phyloP scores from a whole-genome alignment of 2,329 filamentous ascomycete species.

The Fusarium sororula region DNA sequence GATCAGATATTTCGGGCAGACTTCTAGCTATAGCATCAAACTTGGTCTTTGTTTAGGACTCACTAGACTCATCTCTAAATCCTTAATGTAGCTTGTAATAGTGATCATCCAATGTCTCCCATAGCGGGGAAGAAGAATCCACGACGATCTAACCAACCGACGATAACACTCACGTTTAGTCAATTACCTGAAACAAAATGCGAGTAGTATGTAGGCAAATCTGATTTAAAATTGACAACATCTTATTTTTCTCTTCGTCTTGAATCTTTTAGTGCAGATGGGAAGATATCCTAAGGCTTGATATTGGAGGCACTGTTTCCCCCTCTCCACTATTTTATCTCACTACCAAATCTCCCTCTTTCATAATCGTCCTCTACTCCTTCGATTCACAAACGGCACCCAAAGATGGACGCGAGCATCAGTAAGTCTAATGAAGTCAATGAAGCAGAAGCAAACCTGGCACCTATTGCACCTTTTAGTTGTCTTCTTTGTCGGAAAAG shows the following conservation, averaged over 20 bases:
- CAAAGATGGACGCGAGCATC: not conserved
- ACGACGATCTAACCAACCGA: conserved; percentile 1
- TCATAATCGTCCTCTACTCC: not conserved
- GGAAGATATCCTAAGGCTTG: not conserved
- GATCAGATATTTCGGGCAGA: not conserved
- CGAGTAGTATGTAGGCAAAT: not conserved
- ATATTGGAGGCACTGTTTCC: not conserved
- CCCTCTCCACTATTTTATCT: conserved; percentile 5
- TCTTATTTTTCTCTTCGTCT: not conserved
- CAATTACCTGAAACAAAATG: not conserved
- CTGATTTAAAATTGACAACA: too few species aligned
- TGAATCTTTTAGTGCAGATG: not conserved
- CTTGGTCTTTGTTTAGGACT: not conserved
- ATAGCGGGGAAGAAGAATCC: conserved; percentile 3
- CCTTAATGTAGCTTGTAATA: not conserved
- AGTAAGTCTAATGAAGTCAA: rapidly evolving
- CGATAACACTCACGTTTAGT: not conserved
- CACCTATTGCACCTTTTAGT: not conserved
- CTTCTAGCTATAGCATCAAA: not conserved
- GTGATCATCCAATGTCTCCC: not conserved
- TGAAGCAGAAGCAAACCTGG: not conserved
- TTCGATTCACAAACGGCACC: not conserved
- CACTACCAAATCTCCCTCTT: not conserved
- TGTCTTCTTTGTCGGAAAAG: conserved; percentile 14
- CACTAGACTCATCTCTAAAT: not conserved